Evolutionary conservation across 805 yeast species (phyloP), one percentile per base, ranked within the genome.

Genomic region (Candida coleopterorum): DNA sequence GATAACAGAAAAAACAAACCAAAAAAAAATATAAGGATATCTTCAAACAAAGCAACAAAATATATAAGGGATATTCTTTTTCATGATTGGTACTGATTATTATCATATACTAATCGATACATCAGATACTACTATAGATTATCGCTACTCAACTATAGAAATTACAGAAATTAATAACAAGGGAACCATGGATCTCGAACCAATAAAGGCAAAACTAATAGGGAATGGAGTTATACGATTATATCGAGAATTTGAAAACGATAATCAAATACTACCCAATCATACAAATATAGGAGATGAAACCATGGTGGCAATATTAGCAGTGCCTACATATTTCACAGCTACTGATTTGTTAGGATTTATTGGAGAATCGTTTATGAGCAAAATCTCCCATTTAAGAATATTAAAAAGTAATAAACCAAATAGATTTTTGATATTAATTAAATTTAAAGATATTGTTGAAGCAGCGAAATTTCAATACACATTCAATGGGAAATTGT

Each of bases 271-370:
- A 15, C 34, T 10, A 29, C 34, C 12, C 7, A 26, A 21, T 15
- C 35, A 18, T 15, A 7, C 22, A 20, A 45, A 40, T 18, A 47
- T 44, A 9, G 78, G 78, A 0, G 82, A 79, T 50, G 78, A 73
- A 24, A 74, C 87, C 1, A 81, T 83, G 61, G 75, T 85, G 4
- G 79, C 90, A 1, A 83, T 87, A 14, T 57, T 87, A n/a, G 88
- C 94, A 0, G 80, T 88, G 0, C 97, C 97, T 0, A 78, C 84
- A 9, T 89, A 88, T 54, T 81, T 88, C 56, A 80, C 95, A 0
- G 85, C 90, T 0, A 81, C 87, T 17, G 96, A 88, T 49, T 54
- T 89, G 17, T 56, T 88, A 4, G 94, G 90, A 4, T 88, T 81
- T 52, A 74, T 89, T 9, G 94, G 94, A 17, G 80, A 80, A 32